phyloP scores from a whole-genome alignment of 2,329 filamentous ascomycete species.

The Pseudopyrenochaeta lycopersici region DNA sequence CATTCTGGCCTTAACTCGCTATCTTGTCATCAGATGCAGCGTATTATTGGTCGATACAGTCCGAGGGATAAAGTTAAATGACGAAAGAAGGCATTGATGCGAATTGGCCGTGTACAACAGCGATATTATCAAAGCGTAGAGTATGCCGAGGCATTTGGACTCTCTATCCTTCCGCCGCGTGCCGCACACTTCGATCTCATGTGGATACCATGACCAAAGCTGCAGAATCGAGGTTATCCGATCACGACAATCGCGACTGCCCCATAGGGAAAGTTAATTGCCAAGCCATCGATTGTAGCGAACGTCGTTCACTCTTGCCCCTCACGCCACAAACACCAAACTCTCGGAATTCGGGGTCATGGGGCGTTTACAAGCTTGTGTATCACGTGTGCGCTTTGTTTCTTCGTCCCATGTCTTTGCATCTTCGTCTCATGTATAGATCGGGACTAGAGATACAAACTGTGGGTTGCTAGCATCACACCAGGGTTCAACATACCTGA shows the following conservation, averaged over 20 bases:
- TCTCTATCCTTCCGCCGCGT: not conserved
- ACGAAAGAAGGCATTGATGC: no score
- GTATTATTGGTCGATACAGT: no score
- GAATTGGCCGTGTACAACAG: not conserved
- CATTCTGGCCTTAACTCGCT: no score
- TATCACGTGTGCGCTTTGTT: not conserved
- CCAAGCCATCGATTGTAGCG: conserved; percentile 17
- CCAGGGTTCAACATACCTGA: not conserved
- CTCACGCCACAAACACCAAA: not conserved
- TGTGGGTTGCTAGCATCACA: not conserved
- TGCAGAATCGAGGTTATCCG: not conserved
- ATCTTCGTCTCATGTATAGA: not conserved
- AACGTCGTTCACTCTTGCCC: conserved; percentile 15
- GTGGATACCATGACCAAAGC: not conserved
- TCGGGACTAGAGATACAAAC: not conserved
- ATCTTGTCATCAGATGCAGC: no score
- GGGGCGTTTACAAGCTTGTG: not conserved
- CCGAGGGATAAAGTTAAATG: no score
- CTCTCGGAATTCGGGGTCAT: not conserved
- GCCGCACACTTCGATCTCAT: not conserved
- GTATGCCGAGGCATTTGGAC: not conserved
- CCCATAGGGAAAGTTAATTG: not conserved
- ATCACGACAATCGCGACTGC: not conserved
- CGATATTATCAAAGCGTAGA: not conserved
- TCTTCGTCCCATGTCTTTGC: not conserved